Conservation (phyloP, 495 filamentous ascomycete genomes). For the Rostrohypoxylon terebratum region DNA sequence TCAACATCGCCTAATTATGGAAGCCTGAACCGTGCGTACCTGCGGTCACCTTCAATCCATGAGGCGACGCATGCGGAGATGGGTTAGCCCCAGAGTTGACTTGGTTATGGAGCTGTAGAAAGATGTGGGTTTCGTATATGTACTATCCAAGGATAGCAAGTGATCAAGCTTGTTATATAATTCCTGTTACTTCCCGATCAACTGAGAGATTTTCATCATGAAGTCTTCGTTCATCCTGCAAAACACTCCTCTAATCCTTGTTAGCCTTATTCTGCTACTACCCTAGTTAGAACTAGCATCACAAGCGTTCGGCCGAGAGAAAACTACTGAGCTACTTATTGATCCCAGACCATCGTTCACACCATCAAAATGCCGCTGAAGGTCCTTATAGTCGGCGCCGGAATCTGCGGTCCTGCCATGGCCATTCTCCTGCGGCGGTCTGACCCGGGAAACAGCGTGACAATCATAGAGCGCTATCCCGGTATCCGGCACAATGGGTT, state of each 20-base stretch:
- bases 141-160: not conserved
- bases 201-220: not conserved
- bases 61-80: not conserved
- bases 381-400: constrained; percentile 90
- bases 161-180: constrained; percentile 5
- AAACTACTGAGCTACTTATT: too few species aligned
- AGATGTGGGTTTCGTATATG: not conserved
- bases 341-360: not conserved
- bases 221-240: not conserved
- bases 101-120: not conserved
- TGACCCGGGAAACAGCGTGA: constrained; percentile 60
- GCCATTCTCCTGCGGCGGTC: constrained; percentile 55
- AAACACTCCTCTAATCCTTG: not conserved
- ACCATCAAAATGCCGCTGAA: constrained; percentile 57
- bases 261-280: not conserved
- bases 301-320: not conserved
- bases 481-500: constrained; percentile 59
- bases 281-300: not conserved
- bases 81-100: not conserved
- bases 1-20: not conserved
- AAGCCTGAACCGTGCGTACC: not conserved
- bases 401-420: constrained; percentile 86
- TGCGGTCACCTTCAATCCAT: not conserved
- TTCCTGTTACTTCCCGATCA: not conserved
- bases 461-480: constrained; percentile 62